phyloP scores from a whole-genome alignment of 2,329 filamentous ascomycete species.

The Pseudogymnoascus sp. region DNA sequence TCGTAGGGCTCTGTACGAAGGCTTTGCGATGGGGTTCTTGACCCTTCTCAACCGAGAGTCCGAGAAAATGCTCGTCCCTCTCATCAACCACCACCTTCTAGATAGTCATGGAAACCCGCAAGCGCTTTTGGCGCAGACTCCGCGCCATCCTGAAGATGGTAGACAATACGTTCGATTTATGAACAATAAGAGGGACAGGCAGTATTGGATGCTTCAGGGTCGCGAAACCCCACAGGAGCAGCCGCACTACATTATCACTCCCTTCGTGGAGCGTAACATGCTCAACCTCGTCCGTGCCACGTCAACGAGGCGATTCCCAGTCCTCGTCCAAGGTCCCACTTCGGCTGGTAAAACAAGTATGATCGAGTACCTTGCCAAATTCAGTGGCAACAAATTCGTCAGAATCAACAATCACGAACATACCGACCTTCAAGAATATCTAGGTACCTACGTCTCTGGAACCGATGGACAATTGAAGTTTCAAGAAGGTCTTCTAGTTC shows the following conservation, averaged over 20 bases:
- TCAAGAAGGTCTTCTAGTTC: conserved; percentile 87
- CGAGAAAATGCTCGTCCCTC: conserved; percentile 65
- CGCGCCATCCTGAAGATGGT: conserved; percentile 68
- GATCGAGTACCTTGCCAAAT: conserved; percentile 97
- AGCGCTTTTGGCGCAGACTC: conserved; percentile 67
- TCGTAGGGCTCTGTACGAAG: conserved; percentile 81
- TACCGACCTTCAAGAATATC: conserved; percentile 93
- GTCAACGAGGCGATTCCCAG: conserved; percentile 84
- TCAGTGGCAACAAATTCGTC: conserved; percentile 93
- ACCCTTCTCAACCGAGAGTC: conserved; percentile 80
- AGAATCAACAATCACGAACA: conserved; percentile 99
- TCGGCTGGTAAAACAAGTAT: conserved; percentile 98
- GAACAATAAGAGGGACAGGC: conserved; percentile 53
- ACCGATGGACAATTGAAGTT: conserved; percentile 78
- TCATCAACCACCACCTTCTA: conserved; percentile 75
- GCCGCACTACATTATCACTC: conserved; percentile 89
- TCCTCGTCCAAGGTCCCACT: conserved; percentile 92
- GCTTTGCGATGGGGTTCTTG: conserved; percentile 95
- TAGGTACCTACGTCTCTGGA: conserved; percentile 87
- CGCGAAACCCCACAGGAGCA: conserved; percentile 57
- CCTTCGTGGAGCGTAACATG: conserved; percentile 89
- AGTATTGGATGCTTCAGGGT: conserved; percentile 87
- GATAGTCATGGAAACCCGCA: conserved; percentile 59
- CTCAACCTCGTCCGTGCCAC: conserved; percentile 90
- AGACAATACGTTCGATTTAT: conserved; percentile 72